phyloP scores from a whole-genome alignment of 2,329 filamentous ascomycete genomes.

The Ophiostoma sp. region DNA sequence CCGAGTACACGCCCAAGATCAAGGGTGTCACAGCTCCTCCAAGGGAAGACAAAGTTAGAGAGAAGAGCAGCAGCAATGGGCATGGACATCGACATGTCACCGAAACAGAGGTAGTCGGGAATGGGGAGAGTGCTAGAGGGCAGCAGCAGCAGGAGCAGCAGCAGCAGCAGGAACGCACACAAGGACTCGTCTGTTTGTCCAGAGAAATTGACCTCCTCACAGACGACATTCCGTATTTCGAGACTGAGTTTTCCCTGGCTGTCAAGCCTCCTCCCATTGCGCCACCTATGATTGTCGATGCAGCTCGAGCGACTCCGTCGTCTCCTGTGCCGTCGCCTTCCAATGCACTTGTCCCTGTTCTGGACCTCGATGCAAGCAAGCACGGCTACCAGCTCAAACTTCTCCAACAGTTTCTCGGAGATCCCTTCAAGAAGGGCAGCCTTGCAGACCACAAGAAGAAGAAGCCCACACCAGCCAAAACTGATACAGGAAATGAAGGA shows the following conservation, averaged over 20 bases:
- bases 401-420: conserved; percentile 24
- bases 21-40: not conserved
- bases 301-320: not conserved
- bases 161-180: not conserved
- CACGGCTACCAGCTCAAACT: conserved; percentile 23
- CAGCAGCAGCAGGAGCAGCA: not conserved
- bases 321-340: not conserved
- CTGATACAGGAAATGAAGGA: not conserved
- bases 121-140: not conserved
- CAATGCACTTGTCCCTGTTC: not conserved
- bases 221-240: not conserved
- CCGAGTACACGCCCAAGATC: conserved; percentile 21
- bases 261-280: not conserved
- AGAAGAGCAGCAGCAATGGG: no score
- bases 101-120: no score
- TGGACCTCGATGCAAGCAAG: conserved; percentile 7
- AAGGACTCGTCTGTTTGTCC: not conserved
- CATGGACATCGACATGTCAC: not conserved
- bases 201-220: conserved; percentile 18
- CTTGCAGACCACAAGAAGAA: not conserved
- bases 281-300: no score
- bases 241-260: not conserved
- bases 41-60: not conserved
- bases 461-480: no score
- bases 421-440: conserved; percentile 1